phyloP scores from a whole-genome alignment of 305 asterid genomes.

The Solanum hybrid region DNA sequence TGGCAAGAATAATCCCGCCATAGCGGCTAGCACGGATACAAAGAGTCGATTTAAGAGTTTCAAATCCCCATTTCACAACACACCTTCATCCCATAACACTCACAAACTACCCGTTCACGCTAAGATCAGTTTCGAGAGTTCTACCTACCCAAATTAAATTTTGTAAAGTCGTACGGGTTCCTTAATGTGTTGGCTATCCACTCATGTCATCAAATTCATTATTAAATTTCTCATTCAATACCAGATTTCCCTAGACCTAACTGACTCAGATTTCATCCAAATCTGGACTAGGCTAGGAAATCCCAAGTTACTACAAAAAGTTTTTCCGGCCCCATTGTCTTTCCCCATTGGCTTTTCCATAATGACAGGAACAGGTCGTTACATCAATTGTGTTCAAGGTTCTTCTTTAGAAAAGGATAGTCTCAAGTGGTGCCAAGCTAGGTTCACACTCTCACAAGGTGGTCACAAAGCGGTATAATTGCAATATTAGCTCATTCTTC shows the following conservation, averaged over 20 bases:
- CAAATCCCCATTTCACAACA: neutral
- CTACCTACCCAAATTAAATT: neutral
- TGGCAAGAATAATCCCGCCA: too few relatives aligned
- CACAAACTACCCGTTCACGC: neutral
- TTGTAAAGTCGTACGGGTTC: neutral
- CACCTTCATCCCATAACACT: neutral
- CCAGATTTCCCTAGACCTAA: neutral
- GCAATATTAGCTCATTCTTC: neutral
- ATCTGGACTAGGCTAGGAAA: neutral
- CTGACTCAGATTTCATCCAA: neutral
- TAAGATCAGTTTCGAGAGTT: too few relatives aligned
- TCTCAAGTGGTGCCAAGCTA: neutral
- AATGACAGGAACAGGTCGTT: neutral
- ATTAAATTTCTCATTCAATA: too few relatives aligned
- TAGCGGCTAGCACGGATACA: too few relatives aligned
- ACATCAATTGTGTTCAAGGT: neutral
- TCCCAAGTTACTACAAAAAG: neutral
- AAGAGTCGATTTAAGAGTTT: too few relatives aligned
- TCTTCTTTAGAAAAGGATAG: neutral
- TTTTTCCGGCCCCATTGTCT: too few relatives aligned
- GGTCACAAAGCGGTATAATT: neutral
- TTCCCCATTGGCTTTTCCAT: neutral
- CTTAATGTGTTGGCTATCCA: neutral
- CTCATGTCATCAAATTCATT: neutral
- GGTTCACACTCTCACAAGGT: neutral